phyloP scores from a whole-genome alignment of 306 rosid species.

The Prosopis cineraria region DNA sequence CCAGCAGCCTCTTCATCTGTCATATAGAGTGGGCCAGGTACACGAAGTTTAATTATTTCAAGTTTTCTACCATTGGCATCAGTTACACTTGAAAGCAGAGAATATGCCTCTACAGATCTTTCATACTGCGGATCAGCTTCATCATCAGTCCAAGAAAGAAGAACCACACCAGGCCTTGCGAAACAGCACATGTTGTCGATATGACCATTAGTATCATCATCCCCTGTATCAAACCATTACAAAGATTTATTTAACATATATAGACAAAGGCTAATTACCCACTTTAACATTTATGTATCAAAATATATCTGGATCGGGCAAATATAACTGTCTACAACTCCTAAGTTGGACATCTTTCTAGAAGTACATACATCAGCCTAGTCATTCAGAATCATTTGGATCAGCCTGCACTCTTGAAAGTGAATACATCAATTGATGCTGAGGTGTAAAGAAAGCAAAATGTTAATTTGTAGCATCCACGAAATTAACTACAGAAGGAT shows the following conservation, averaged over 20 bases:
- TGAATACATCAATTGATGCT: background rate
- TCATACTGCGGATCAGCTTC: slow-evolving; percentile 84
- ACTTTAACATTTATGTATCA: slow-evolving; percentile 7
- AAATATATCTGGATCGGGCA: slow-evolving; percentile 23
- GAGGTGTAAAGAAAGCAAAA: background rate
- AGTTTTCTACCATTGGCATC: slow-evolving; percentile 83
- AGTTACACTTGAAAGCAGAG: slow-evolving; percentile 60
- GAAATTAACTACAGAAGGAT: background rate
- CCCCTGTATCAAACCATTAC: slow-evolving; percentile 59
- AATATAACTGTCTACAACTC: slow-evolving; percentile 3
- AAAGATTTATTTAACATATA: slow-evolving; percentile 13
- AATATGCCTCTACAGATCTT: slow-evolving; percentile 69
- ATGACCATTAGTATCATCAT: slow-evolving; percentile 97
- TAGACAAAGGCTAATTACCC: background rate
- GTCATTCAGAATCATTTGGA: slow-evolving; percentile 8
- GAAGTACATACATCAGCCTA: slow-evolving; percentile 19
- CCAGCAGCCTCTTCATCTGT: slow-evolving; percentile 82
- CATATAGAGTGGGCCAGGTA: slow-evolving; percentile 78
- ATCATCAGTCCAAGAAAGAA: slow-evolving; percentile 87
- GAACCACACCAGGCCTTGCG: slow-evolving; percentile 84
- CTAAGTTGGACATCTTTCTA: slow-evolving; percentile 11
- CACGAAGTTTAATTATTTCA: slow-evolving; percentile 75
- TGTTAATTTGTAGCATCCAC: background rate
- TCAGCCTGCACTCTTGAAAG: background rate
- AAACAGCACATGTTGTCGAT: slow-evolving; percentile 95